A percentile compares a stretch with the other conserved stretches of the same genome.
phyloP scores from a whole-genome alignment of 2,329 filamentous ascomycete genomes.

The Xylariales sp. region DNA sequence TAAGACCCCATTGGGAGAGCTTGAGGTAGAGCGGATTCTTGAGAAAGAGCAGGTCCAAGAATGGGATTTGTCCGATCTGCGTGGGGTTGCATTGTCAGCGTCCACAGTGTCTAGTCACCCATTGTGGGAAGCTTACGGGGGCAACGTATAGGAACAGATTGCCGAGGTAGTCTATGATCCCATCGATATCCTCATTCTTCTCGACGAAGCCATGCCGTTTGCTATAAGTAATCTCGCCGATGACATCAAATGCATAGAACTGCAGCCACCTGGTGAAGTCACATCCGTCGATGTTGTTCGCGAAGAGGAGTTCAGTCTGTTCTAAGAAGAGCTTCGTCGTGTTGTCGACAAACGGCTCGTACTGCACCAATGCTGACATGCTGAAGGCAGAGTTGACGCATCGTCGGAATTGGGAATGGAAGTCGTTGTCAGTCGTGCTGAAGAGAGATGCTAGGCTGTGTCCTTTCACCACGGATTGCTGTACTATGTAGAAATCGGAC shows the following conservation, averaged over 20 bases:
- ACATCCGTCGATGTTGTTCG: constrained; percentile 40
- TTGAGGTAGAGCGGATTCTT: constrained; percentile 73
- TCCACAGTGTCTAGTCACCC: constrained; percentile 7
- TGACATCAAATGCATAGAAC: constrained; percentile 79
- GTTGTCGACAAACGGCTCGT: constrained; percentile 75
- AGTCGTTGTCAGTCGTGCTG: constrained; percentile 69
- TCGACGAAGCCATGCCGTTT: constrained; percentile 74
- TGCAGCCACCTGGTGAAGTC: constrained; percentile 71
- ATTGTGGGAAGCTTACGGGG: constrained; percentile 44
- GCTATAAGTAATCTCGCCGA: constrained; percentile 71
- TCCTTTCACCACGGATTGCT: constrained; percentile 67
- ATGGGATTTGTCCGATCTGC: constrained; percentile 68
- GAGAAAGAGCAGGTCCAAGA: constrained; percentile 62
- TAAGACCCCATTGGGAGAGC: constrained; percentile 61
- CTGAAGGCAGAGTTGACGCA: constrained; percentile 73
- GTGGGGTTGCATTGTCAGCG: constrained; percentile 1
- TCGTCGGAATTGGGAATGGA: constrained; percentile 69
- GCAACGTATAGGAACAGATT: constrained; percentile 67
- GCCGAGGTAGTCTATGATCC: constrained; percentile 62
- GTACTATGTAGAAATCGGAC: constrained; percentile 78
- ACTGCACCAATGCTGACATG: constrained; percentile 72
- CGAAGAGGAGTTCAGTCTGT: constrained; percentile 54
- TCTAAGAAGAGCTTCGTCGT: constrained; percentile 67
- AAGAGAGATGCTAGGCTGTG: constrained; percentile 67
- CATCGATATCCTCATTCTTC: constrained; percentile 68